Percentiles rank a stretch among this genome's conserved stretches.
Conservation (phyloP, 2,329 filamentous ascomycete genomes). For the Eutypa lata region DNA sequence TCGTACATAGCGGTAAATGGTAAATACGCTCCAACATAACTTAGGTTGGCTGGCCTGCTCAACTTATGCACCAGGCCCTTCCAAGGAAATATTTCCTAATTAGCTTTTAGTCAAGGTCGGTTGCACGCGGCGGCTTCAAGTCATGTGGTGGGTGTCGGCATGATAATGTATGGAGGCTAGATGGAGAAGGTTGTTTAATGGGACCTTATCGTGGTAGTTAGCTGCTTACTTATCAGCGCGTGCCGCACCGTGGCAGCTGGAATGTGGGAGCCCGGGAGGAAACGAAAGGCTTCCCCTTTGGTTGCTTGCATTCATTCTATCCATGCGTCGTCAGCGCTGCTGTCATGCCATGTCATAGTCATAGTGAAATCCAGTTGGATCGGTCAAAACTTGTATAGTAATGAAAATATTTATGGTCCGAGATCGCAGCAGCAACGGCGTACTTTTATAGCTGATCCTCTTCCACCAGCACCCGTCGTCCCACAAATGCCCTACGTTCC, state of each 20-base stretch:
- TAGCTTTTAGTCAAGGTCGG: slow-evolving; percentile 19
- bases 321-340: background rate
- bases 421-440: background rate
- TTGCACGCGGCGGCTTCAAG: slow-evolving; percentile 26
- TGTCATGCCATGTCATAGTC: background rate
- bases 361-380: too few relatives aligned
- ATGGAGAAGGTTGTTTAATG: background rate
- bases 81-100: slow-evolving; percentile 5
- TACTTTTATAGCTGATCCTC: background rate
- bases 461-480: background rate
- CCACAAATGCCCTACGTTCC: background rate
- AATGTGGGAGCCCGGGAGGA: too few relatives aligned
- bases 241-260: too few relatives aligned
- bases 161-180: too few relatives aligned
- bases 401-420: background rate
- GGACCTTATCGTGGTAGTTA: background rate
- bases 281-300: background rate
- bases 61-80: background rate
- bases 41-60: too few relatives aligned
- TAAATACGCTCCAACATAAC: too few relatives aligned
- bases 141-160: slow-evolving; percentile 16
- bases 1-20: too few relatives aligned
- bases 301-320: background rate
- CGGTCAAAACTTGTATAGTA: background rate
- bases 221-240: background rate